phyloP scores from a whole-genome alignment of 768 basidiomycete species.

The Russula emetica region DNA sequence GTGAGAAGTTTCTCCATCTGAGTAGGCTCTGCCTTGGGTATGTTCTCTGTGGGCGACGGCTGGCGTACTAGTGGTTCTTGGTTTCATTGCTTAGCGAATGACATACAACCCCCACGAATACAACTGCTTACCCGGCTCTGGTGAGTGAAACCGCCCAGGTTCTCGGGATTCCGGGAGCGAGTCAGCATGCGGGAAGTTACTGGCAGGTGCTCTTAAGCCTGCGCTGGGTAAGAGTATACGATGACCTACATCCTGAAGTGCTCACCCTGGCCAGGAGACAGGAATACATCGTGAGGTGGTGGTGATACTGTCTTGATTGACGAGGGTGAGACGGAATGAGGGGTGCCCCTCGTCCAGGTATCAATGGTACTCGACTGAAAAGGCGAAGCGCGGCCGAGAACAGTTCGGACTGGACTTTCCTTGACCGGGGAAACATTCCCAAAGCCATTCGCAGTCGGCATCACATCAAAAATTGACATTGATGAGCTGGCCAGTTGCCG shows the following conservation, averaged over 20 bases:
- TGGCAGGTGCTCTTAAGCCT: background rate
- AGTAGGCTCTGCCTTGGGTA: background rate
- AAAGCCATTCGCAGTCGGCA: background rate
- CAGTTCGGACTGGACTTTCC: background rate
- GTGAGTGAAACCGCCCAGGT: slow-evolving; percentile 8
- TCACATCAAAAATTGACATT: background rate
- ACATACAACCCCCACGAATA: background rate
- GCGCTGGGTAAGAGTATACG: background rate
- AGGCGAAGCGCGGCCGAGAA: slow-evolving; percentile 8
- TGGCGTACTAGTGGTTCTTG: slow-evolving; percentile 3
- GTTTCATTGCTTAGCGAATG: background rate
- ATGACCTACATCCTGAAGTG: slow-evolving; percentile 19
- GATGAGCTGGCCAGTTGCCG: background rate
- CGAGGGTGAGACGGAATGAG: slow-evolving; percentile 1
- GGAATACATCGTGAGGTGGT: slow-evolving; percentile 2
- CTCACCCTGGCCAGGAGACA: background rate
- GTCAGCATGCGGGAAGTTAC: background rate
- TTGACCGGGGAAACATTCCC: background rate
- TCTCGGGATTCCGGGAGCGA: slow-evolving; percentile 11
- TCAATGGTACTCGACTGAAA: slow-evolving; percentile 2
- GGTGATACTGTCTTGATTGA: slow-evolving; percentile 18
- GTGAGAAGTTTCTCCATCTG: background rate
- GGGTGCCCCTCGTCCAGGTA: background rate
- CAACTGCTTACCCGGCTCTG: slow-evolving; percentile 7
- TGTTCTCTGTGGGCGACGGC: background rate